A percentile compares a stretch with the other conserved stretches of the same genome.
phyloP scores from a whole-genome alignment of 1,139 yeast species.

The Blastobotrys serpentis region DNA sequence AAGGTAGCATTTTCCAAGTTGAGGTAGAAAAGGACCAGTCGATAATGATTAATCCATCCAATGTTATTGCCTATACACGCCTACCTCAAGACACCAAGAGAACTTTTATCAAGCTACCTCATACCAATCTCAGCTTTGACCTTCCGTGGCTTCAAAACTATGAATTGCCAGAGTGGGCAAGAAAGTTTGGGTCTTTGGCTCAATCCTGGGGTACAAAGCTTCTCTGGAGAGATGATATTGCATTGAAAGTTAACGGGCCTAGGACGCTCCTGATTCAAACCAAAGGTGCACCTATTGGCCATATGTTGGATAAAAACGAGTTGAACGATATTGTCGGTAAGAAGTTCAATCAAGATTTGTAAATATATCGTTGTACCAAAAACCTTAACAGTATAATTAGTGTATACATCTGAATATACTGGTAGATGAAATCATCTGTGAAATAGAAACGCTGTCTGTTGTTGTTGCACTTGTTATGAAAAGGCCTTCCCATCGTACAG shows the following conservation, averaged over 20 bases:
- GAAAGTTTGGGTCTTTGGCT: slow-evolving; percentile 15
- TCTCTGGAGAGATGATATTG: slow-evolving; percentile 25
- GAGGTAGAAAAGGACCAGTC: slow-evolving; percentile 34
- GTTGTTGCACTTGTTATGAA: no score
- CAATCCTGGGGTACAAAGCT: slow-evolving; percentile 19
- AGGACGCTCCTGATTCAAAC: slow-evolving; percentile 25
- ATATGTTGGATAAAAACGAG: slow-evolving; percentile 23
- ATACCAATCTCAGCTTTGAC: slow-evolving; percentile 22
- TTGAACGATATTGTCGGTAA: slow-evolving; percentile 17
- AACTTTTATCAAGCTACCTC: slow-evolving; percentile 23
- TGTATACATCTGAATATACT: no score
- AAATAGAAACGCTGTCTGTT: no score
- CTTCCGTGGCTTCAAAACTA: slow-evolving; percentile 21
- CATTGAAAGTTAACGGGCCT: slow-evolving; percentile 26
- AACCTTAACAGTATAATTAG: no score
- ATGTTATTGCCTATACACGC: slow-evolving; percentile 36
- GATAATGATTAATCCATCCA: slow-evolving; percentile 34
- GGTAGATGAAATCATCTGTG: no score
- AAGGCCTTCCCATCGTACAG: no score
- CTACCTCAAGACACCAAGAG: slow-evolving; percentile 14
- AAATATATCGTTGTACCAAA: no score
- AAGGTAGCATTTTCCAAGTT: slow-evolving; percentile 37
- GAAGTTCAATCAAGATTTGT: background rate
- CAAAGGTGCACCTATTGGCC: slow-evolving; percentile 17
- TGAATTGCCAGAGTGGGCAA: slow-evolving; percentile 16